Evolutionary conservation across 306 rosid genomes (phyloP).

Genomic region (Medicago arabica): DNA sequence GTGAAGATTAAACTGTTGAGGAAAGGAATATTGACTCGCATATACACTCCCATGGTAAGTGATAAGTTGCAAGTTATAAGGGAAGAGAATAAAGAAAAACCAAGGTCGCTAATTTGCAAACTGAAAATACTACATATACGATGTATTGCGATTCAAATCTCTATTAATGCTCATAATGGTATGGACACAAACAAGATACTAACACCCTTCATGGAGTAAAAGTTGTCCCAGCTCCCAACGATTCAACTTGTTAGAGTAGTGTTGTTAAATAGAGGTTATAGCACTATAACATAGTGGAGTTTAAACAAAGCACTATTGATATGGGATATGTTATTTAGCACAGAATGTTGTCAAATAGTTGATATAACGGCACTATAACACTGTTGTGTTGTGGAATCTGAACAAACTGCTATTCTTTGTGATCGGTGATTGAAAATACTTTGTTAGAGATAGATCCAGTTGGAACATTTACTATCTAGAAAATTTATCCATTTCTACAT

Average conservation of each 20-base stretch:
- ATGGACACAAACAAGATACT: neutral
- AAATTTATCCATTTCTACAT: conserved; percentile 4
- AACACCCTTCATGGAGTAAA: no score
- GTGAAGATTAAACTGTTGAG: conserved; percentile 76
- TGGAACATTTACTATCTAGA: neutral
- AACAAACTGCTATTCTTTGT: neutral
- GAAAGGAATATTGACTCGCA: conserved; percentile 91
- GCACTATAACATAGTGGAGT: neutral
- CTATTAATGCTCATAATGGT: neutral
- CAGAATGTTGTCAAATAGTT: neutral
- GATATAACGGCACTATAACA: neutral
- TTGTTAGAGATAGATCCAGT: neutral
- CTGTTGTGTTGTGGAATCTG: neutral
- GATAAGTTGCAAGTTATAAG: conserved; percentile 20
- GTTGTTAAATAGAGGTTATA: neutral
- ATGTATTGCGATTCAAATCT: neutral
- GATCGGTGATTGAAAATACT: neutral
- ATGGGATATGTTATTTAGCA: neutral
- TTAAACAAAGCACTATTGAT: neutral
- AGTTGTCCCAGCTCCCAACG: no score
- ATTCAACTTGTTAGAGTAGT: neutral
- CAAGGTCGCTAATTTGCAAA: neutral
- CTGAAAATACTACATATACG: neutral
- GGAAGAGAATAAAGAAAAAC: neutral
- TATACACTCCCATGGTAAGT: conserved; percentile 87